phyloP scores from a whole-genome alignment of 257 asterid species.

The Nicotiana attenuata region DNA sequence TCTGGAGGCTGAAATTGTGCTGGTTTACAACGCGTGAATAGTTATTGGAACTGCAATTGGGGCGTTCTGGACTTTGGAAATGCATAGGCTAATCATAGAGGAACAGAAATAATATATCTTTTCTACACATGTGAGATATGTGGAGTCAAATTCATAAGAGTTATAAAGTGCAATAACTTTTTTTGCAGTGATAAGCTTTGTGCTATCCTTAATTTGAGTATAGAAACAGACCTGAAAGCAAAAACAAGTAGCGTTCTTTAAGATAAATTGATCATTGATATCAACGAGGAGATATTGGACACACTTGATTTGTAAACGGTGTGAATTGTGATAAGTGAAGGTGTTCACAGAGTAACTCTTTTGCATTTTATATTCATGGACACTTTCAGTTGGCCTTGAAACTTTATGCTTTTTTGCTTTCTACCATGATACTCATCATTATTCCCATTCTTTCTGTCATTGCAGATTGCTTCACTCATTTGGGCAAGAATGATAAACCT shows the following conservation, averaged over 20 bases:
- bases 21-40: not conserved
- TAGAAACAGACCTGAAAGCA: not conserved
- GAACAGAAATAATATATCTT: not conserved
- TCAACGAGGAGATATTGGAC: not conserved
- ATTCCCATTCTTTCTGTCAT: conserved; percentile 11
- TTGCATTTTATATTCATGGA: not conserved
- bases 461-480: conserved; percentile 78
- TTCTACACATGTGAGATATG: not conserved
- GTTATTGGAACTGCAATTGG: not conserved
- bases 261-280: not conserved
- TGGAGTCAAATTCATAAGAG: not conserved
- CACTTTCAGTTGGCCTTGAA: not conserved
- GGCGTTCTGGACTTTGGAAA: not conserved
- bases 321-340: not conserved
- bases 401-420: not conserved
- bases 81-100: not conserved
- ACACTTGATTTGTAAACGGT: not conserved
- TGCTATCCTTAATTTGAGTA: not conserved
- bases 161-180: not conserved
- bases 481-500: conserved; percentile 39
- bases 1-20: not conserved
- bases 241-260: not conserved
- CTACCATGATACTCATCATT: not conserved
- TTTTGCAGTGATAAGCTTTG: not conserved
- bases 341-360: not conserved